A percentile compares a stretch with the other conserved stretches of the same genome.
These are phyloP conservation scores for Globisporangium nunn DNA, from an alignment of 352 stramenopile genomes.

Conservation along the genomic window DNA sequence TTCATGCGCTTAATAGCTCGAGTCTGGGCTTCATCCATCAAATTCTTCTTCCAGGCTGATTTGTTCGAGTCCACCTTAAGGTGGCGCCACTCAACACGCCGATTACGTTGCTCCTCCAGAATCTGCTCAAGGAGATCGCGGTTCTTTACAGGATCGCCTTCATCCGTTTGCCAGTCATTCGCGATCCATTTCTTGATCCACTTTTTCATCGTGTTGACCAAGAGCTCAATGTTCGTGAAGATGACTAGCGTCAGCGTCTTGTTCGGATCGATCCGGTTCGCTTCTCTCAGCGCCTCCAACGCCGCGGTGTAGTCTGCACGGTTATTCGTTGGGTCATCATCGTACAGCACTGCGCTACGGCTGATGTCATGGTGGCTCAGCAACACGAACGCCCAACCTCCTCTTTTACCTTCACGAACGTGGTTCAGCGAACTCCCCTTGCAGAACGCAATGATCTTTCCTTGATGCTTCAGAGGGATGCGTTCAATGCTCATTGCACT, in stretches of 20 bases:
- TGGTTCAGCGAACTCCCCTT: not conserved
- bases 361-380: not conserved
- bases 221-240: constrained; percentile 69
- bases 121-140: constrained; percentile 57
- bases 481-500: not conserved
- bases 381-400: not conserved
- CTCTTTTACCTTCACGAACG: no score
- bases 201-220: constrained; percentile 79
- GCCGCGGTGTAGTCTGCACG: constrained; percentile 24
- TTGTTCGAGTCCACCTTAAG: constrained; percentile 39
- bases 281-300: constrained; percentile 46
- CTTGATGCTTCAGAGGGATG: not conserved
- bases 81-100: constrained; percentile 50
- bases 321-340: constrained; percentile 17
- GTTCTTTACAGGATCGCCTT: constrained; percentile 48
- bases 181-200: constrained; percentile 55
- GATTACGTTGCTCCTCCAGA: constrained; percentile 27
- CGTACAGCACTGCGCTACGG: not conserved
- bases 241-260: constrained; percentile 41
- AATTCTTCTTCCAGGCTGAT: not conserved
- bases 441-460: not conserved
- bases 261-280: constrained; percentile 44
- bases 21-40: not conserved
- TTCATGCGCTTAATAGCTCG: not conserved
- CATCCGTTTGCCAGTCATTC: constrained; percentile 54